Evolutionary conservation across 1,284 basidiomycete genomes (phyloP).

Genomic region (Naganishia sp.): DNA sequence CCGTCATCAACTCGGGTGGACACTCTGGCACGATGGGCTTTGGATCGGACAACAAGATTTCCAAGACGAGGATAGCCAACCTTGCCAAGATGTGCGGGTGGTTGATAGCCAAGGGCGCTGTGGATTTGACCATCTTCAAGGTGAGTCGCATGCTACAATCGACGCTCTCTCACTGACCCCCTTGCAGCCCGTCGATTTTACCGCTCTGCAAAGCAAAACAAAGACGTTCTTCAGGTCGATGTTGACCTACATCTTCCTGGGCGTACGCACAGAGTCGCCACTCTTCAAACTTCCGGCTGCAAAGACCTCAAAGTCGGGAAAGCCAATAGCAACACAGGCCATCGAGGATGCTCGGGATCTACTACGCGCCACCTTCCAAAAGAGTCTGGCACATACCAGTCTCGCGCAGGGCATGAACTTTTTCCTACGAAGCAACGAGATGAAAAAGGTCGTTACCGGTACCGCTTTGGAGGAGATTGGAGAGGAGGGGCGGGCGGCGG

Average conservation of each 20-base stretch:
- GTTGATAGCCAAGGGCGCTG: slow-evolving; percentile 74
- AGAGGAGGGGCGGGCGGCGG: slow-evolving; percentile 57
- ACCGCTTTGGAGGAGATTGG: slow-evolving; percentile 56
- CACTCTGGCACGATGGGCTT: slow-evolving; percentile 69
- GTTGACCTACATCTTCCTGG: slow-evolving; percentile 67
- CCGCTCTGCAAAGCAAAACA: slow-evolving; percentile 65
- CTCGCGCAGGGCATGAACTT: slow-evolving; percentile 48
- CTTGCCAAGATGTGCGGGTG: slow-evolving; percentile 68
- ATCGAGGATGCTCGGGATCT: slow-evolving; percentile 43
- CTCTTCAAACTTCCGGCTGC: slow-evolving; percentile 44
- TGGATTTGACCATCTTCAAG: slow-evolving; percentile 76
- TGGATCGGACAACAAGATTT: slow-evolving; percentile 48
- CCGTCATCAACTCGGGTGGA: slow-evolving; percentile 6
- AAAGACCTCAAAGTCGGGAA: slow-evolving; percentile 35
- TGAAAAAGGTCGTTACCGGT: slow-evolving; percentile 54
- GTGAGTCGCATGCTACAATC: neutral
- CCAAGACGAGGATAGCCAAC: slow-evolving; percentile 52
- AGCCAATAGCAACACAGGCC: slow-evolving; percentile 55
- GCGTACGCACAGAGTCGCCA: slow-evolving; percentile 71
- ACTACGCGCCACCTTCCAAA: slow-evolving; percentile 39
- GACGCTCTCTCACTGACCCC: neutral
- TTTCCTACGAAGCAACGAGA: slow-evolving; percentile 38
- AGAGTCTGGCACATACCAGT: slow-evolving; percentile 42
- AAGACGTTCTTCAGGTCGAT: slow-evolving; percentile 68
- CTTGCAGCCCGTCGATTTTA: slow-evolving; percentile 80